Percentiles rank a stretch among this genome's conserved stretches.
phyloP scores from a whole-genome alignment of 768 basidiomycete genomes.

The Saitozyma sp. region DNA sequence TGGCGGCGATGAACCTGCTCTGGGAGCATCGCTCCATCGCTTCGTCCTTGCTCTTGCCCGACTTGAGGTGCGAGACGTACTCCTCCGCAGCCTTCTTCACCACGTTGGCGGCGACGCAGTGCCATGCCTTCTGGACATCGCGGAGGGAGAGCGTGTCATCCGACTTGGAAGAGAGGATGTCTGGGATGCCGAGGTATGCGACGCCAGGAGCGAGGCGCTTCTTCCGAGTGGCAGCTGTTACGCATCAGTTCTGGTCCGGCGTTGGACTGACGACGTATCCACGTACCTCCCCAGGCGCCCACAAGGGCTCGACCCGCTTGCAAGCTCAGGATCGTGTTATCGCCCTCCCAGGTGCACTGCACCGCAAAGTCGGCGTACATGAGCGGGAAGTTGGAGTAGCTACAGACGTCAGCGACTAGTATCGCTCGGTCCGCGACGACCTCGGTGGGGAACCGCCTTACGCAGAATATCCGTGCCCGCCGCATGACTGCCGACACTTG shows the following conservation, averaged over 20 bases:
- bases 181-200: constrained; percentile 52
- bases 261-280: constrained; percentile 3
- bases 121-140: constrained; percentile 54
- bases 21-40: constrained; percentile 56
- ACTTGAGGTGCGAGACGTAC: constrained; percentile 48
- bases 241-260: constrained; percentile 23
- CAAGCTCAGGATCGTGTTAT: constrained; percentile 54
- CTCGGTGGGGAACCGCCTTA: constrained; percentile 17
- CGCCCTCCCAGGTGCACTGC: constrained; percentile 56
- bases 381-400: constrained; percentile 49
- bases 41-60: constrained; percentile 52
- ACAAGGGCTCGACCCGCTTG: constrained; percentile 52
- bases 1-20: constrained; percentile 55
- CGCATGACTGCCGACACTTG: constrained; percentile 54
- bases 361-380: constrained; percentile 56
- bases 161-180: constrained; percentile 46
- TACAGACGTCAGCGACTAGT: constrained; percentile 13
- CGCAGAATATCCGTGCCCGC: constrained; percentile 56
- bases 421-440: background rate
- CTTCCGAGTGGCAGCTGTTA: constrained; percentile 50
- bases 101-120: constrained; percentile 53
- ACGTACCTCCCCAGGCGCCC: constrained; percentile 46
- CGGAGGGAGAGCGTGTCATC: constrained; percentile 46
- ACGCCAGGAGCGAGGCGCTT: constrained; percentile 53
- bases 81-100: constrained; percentile 54